Base-by-base conservation (phyloP, 2,329 filamentous ascomycete genomes). In the Shiraia bambusicola region DNA sequence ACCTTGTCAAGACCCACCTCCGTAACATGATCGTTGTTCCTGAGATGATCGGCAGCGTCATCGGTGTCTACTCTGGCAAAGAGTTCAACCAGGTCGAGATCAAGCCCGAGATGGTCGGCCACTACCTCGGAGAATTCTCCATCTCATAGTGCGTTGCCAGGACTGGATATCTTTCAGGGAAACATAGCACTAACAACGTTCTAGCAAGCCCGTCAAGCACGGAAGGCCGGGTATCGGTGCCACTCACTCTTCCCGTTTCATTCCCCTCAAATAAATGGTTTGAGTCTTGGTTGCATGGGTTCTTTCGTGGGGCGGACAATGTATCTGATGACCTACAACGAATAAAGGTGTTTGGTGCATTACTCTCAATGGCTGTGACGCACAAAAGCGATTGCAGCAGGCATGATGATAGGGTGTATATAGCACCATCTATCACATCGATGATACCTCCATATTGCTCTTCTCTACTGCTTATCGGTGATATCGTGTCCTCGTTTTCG, bases 1-100 rank as follows among this genome's bases (percentile, higher is more conserved):
- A 95, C 73, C 83, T 93, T 70, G 92, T 97, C 82, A 96, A 96
- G 87, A 98, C 92, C 55, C 92, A 98, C 77, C 87, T 98, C 70
- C 91, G 92, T 78, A 87, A 98, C 82, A 98, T 98, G 93, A 96
- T 98, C 76, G 86, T 98, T 72, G 93, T 98, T 66, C 93, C 93
- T 69, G 93, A 98, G 84, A 97, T 98, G 93, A 98, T 98, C 73
- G 93, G 93, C 70, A 88, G 82, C 77, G 92, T 98, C 70, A 87
- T 98, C 70, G 93, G 91, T 74, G 93, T 98, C 82, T 98, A 98
- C 88, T 95, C 89, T 63, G 93, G 93, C 74, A 98, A 98, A 87
- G 91, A 97, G 79, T 98, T 98, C 88, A 98, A 98, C 87, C 92
- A 96, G 84, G 91, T 98, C 69, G 93, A 98, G 79, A 93, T 98